Evolutionary conservation across 1,284 basidiomycete species (phyloP).

Genomic region (Cryptococcus amylolentus): DNA sequence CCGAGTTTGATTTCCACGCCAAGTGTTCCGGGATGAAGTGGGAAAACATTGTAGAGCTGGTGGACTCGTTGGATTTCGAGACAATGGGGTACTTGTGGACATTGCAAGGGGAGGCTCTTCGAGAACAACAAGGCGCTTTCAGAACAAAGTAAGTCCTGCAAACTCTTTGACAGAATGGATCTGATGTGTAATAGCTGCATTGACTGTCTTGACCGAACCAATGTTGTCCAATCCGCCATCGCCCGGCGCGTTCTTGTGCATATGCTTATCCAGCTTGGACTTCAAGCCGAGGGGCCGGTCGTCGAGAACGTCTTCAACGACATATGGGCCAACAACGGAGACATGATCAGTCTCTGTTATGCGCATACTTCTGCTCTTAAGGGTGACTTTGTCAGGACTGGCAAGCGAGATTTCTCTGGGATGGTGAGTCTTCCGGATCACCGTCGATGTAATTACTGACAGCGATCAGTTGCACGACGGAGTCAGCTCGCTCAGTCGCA

Average conservation of each 20-base stretch:
- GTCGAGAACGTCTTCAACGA: constrained; percentile 82
- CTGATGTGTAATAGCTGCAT: constrained; percentile 69
- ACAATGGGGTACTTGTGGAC: constrained; percentile 85
- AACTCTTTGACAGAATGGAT: too few relatives aligned
- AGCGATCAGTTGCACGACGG: constrained; percentile 63
- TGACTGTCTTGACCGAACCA: constrained; percentile 84
- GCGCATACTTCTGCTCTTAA: constrained; percentile 62
- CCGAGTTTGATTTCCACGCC: constrained; percentile 78
- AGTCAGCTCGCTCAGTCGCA: constrained; percentile 80
- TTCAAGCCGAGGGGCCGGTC: constrained; percentile 48
- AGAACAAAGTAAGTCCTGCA: constrained; percentile 52
- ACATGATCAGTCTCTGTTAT: constrained; percentile 55
- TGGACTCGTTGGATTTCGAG: constrained; percentile 70
- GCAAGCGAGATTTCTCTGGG: constrained; percentile 85
- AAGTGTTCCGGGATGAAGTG: constrained; percentile 62
- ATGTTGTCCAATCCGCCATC: constrained; percentile 87
- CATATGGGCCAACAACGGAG: constrained; percentile 70
- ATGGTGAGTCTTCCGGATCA: constrained; percentile 58
- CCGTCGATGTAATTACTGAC: neutral
- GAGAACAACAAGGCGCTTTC: constrained; percentile 78
- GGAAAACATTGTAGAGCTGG: constrained; percentile 82
- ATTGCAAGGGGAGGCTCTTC: constrained; percentile 65
- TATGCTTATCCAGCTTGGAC: constrained; percentile 73
- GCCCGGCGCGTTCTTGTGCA: constrained; percentile 73
- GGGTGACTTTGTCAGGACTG: constrained; percentile 96